Conservation (phyloP, 148 eudicot genomes). For the Agrostemma githago region DNA sequence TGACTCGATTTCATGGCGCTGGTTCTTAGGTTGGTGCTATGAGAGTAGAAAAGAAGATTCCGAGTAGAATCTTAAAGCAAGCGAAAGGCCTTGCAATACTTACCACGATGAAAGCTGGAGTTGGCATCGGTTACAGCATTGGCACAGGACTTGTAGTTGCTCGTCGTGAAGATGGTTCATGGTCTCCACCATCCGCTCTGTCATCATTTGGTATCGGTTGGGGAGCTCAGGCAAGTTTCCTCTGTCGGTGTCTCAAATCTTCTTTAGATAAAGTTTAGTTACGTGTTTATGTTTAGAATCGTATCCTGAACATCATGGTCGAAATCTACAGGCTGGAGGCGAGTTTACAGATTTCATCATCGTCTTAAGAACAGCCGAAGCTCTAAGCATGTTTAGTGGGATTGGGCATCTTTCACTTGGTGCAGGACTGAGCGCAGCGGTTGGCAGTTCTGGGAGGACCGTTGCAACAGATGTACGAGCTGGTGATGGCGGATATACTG, state of each 20-base stretch:
- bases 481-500: slow-evolving; percentile 55
- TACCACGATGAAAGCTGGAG: slow-evolving; percentile 55
- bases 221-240: slow-evolving; percentile 60
- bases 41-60: slow-evolving; percentile 51
- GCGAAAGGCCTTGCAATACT: slow-evolving; percentile 72
- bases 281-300: neutral
- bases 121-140: slow-evolving; percentile 57
- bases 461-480: slow-evolving; percentile 62
- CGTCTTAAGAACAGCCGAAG: slow-evolving; percentile 56
- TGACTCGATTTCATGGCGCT: neutral
- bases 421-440: slow-evolving; percentile 75
- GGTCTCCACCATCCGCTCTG: slow-evolving; percentile 73
- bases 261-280: neutral
- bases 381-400: slow-evolving; percentile 52
- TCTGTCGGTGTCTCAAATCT: neutral
- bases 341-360: slow-evolving; percentile 64
- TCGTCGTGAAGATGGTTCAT: slow-evolving; percentile 60
- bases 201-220: slow-evolving; percentile 62
- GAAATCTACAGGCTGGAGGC: slow-evolving; percentile 53
- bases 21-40: slow-evolving; percentile 43
- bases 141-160: slow-evolving; percentile 68
- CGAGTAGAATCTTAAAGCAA: slow-evolving; percentile 44
- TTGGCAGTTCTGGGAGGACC: slow-evolving; percentile 58
- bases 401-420: slow-evolving; percentile 57
- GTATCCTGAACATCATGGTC: neutral